Percentiles rank a stretch among this genome's conserved stretches.
Evolutionary conservation across 2,329 filamentous ascomycete species (phyloP).

Genomic region (Cladosporium sphaerospermum): DNA sequence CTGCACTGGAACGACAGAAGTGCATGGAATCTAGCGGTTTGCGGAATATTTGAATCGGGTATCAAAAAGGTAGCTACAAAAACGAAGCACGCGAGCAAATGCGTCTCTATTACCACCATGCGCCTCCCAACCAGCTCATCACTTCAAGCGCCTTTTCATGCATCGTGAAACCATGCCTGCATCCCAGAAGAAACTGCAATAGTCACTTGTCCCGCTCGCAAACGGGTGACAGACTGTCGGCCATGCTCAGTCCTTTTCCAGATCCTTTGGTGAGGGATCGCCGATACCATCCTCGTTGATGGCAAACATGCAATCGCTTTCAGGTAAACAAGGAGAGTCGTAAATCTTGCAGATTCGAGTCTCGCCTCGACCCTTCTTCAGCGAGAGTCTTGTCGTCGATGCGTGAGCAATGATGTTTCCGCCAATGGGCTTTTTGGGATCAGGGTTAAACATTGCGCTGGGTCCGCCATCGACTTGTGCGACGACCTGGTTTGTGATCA

Average conservation of each 20-base stretch:
- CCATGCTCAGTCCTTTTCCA: conserved; percentile 63
- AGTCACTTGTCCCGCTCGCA: background rate
- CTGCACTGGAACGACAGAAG: conserved; percentile 1
- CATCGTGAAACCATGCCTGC: conserved; percentile 3
- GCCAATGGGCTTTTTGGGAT: conserved; percentile 98
- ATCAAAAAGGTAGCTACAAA: conserved; percentile 12
- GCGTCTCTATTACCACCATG: background rate
- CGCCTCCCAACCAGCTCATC: background rate
- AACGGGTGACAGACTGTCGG: too few species aligned
- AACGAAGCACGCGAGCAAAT: conserved; percentile 9
- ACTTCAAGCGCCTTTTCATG: conserved; percentile 5
- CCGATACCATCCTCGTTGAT: conserved; percentile 97
- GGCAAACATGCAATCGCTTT: conserved; percentile 93
- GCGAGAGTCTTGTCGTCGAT: conserved; percentile 84
- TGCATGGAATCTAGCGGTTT: background rate
- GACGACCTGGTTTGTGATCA: conserved; percentile 98
- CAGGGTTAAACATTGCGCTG: conserved; percentile 97
- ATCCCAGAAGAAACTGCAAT: background rate
- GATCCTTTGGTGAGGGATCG: conserved; percentile 89
- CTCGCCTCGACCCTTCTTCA: conserved; percentile 93
- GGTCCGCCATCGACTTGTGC: conserved; percentile 96
- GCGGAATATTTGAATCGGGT: background rate
- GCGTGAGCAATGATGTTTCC: conserved; percentile 98
- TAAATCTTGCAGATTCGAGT: conserved; percentile 99
- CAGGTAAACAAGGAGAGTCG: conserved; percentile 92